phyloP scores from a whole-genome alignment of 305 asterid genomes.

The Fraxinus latifolia region DNA sequence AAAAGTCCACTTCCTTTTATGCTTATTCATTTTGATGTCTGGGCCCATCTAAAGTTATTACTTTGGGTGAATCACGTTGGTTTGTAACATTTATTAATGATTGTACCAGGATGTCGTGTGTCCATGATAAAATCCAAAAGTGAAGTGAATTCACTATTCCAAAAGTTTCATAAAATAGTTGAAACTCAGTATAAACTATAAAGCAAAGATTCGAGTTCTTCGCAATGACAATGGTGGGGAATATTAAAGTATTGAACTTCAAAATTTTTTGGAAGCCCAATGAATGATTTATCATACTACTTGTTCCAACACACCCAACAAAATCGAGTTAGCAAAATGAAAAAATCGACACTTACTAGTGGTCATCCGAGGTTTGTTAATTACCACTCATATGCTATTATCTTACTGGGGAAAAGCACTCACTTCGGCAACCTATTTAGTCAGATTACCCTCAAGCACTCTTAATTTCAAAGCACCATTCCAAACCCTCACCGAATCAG shows the following conservation, averaged over 20 bases:
- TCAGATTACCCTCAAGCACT: not conserved
- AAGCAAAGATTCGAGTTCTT: not conserved
- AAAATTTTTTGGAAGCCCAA: no score
- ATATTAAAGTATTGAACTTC: not conserved
- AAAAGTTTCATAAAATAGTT: not conserved
- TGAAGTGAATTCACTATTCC: not conserved
- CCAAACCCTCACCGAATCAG: not conserved
- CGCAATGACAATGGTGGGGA: not conserved
- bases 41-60: not conserved
- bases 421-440: not conserved
- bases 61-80: not conserved
- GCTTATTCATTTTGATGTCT: not conserved
- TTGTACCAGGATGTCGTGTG: not conserved
- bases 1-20: not conserved
- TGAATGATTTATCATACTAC: not conserved
- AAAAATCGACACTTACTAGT: not conserved
- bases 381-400: not conserved
- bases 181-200: not conserved
- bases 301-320: not conserved
- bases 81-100: not conserved
- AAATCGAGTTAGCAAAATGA: not conserved
- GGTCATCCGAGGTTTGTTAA: not conserved
- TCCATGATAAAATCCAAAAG: not conserved
- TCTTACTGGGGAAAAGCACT: slow-evolving; percentile 14
- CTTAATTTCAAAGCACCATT: not conserved